Percentiles rank a stretch among this genome's conserved stretches.
Conservation (phyloP, 73 alveolate genomes). For the Symbiodinium pilosum region DNA sequence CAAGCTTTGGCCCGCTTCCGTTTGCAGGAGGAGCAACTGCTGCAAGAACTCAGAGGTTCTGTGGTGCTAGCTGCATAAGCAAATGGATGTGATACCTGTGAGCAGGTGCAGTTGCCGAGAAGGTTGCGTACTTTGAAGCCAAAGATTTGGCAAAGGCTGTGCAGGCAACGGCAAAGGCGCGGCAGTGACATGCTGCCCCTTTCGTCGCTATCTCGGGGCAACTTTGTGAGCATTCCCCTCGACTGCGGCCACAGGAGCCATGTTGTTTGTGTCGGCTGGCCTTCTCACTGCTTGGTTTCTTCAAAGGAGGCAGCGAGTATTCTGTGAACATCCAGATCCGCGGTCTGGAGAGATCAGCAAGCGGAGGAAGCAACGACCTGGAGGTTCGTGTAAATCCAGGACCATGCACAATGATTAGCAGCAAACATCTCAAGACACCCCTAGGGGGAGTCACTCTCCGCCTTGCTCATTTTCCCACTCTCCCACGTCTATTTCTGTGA, state of each 20-base stretch:
- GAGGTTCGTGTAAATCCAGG: background rate
- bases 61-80: background rate
- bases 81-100: background rate
- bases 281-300: too few relatives aligned
- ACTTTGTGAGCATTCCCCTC: too few relatives aligned
- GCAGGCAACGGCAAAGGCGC: background rate
- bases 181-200: background rate
- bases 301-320: background rate
- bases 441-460: too few relatives aligned
- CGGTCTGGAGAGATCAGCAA: background rate
- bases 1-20: background rate
- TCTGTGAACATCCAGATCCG: background rate
- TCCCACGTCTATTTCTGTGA: too few relatives aligned
- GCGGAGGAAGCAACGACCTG: background rate
- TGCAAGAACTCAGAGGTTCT: background rate
- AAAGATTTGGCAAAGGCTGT: background rate
- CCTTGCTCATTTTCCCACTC: too few relatives aligned
- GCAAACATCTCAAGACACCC: background rate
- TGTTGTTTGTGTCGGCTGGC: too few relatives aligned
- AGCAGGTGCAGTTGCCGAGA: background rate
- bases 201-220: too few relatives aligned
- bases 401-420: background rate
- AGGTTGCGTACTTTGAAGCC: background rate
- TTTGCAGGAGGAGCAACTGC: background rate
- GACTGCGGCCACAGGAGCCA: background rate